Evolutionary conservation across 352 stramenopile genomes (phyloP), one percentile per base, ranked within the genome.

Genomic region (Phytophthora ohioensis): DNA sequence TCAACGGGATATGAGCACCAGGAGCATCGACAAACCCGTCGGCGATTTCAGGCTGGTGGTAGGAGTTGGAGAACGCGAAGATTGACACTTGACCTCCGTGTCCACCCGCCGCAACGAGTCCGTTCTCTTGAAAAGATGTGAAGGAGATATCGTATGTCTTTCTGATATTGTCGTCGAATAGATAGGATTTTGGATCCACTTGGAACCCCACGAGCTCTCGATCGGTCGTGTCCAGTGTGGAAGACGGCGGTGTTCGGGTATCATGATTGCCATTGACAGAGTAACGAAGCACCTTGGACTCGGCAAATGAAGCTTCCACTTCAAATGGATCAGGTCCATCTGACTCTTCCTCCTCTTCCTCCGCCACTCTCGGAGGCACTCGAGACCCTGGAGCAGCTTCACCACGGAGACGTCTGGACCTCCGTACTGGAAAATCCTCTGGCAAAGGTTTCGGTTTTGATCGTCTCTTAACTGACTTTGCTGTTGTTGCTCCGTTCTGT

Each of bases 11-110:
- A 36, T 75, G 71, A 11, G 46, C 55, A 4, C n/a, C 60, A 41
- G 41, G 35, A 30, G 62, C 49, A 52, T 74, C 48, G 27, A 69
- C 67, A 30, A 63, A 56, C 3, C 17, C 45, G 47, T 76, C 47
- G 4, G 45, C 38, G 5, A 47, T 61, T 56, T 70, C 53, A 7
- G 41, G 27, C 48, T 63, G 60, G 30, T 65, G 39, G 30, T 57
- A 65, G 2, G 47, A 42, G n/a, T 55, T 67, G 3, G 39, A 57
- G 17, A 57, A 49, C 6, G 65, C 41, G 46, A 84, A 90, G 41
- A 90, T 74, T 1, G 82, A 86, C 15, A 88, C 78, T n/a, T 71
- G 71, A 41, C 82, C 82, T 41, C 78, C 74, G 48, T 86, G 76
- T 1, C 82, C 82, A 61, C 75, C 82, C 11, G 67, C 57, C 3